Evolutionary conservation across 768 basidiomycete species (phyloP), one percentile per base, ranked within the genome.

Genomic region (Chalciporus chontae): DNA sequence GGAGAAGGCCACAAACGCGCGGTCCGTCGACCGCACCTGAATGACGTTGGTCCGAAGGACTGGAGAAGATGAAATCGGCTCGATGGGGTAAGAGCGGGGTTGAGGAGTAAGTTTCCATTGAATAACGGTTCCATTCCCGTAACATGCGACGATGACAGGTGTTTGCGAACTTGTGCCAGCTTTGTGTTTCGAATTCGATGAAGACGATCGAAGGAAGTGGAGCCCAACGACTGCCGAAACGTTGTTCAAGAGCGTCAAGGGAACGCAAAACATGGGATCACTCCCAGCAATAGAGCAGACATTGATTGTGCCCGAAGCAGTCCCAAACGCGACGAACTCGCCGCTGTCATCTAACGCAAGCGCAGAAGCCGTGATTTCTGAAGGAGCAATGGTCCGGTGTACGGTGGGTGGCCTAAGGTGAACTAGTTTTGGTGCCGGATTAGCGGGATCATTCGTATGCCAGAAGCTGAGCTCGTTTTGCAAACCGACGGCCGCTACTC

Each of bases 381-480:
- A 58, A 27, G 71, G 75, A 2, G 77, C 79, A 4, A 77, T 73
- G 60, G 73, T 77, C 17, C 79, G 52, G 89, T 73, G 8, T 68
- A 55, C 11, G 75, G 53, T 49, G 77, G 70, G 8, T 68, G 32
- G 32, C 14, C 32, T 32, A 2, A 32, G 14, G 32, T 5, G 10
- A 15, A 32, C 2, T 15, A 32, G 8, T 13, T 32, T 32, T 13
- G 32, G 32, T 32, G 32, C 32, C 14, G 14, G 14, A 15, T 32
- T 32, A 2, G 32, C 59, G 36, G 72, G 65, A 18, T 65, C 67
- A 18, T 75, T 75, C 46, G 71, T 69, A 32, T 76, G 73, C 89
- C 88, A 91, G 8, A 91, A 71, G 45, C 75, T 75, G 36, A 94
- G 71, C 63, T 91, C 86, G 60, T 90, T 90, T 58, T 87, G 83